Conservation (phyloP, 1,284 basidiomycete species). For the Sanghuangporus baumii region DNA sequence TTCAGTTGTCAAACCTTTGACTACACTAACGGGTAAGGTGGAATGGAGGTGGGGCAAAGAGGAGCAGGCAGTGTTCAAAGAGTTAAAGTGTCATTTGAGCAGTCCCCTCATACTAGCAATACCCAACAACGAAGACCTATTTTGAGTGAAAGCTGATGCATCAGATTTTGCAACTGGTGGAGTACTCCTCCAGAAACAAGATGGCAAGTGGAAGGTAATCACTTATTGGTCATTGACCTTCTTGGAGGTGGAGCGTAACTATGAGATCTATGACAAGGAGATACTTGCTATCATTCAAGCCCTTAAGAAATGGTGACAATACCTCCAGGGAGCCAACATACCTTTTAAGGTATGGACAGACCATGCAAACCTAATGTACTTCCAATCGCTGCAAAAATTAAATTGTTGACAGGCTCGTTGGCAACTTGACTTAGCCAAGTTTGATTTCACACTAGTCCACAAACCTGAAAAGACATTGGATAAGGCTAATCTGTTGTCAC, state of each 20-base stretch:
- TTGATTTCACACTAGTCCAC: too few relatives aligned
- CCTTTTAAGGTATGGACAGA: not conserved
- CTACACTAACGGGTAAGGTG: too few relatives aligned
- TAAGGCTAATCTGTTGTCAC: not conserved
- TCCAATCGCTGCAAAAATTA: not conserved
- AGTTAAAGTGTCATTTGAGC: not conserved
- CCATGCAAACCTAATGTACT: slow-evolving; percentile 1
- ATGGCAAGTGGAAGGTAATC: too few relatives aligned
- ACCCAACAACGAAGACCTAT: not conserved
- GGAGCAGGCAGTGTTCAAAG: not conserved
- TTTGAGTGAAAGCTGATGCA: not conserved
- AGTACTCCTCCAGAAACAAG: too few relatives aligned
- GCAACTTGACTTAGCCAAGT: slow-evolving; percentile 20
- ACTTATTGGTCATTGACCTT: not conserved
- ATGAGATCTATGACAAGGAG: too few relatives aligned
- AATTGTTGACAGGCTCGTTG: slow-evolving; percentile 33
- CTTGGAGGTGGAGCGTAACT: not conserved
- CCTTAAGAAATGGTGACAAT: slow-evolving; percentile 1
- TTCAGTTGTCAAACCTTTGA: too few relatives aligned
- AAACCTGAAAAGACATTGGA: not conserved
- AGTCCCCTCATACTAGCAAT: not conserved
- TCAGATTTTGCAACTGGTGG: slow-evolving; percentile 8
- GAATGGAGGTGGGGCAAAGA: not conserved
- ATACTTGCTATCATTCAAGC: slow-evolving; percentile 27
- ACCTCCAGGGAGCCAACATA: not conserved